Base-by-base conservation (phyloP, 495 filamentous ascomycete genomes). In the Pyronema domesticum region DNA sequence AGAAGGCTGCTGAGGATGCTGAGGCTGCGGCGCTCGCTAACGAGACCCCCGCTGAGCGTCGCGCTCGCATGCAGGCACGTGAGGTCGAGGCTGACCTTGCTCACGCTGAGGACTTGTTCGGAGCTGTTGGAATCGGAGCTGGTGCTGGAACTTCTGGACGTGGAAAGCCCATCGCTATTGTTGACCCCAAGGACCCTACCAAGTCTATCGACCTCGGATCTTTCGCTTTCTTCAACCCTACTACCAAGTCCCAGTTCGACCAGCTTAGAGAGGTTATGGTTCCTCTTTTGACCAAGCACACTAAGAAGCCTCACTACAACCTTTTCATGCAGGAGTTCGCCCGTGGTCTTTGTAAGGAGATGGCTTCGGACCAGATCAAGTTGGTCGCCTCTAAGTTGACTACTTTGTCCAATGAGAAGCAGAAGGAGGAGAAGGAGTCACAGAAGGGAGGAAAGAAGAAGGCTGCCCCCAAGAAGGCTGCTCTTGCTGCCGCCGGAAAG, bases 371-470 rank as follows among this genome's bases (percentile, higher is more conserved):
- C 53, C 86, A 96, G 70, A 87, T 95, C 65, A 94, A 94, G 79
- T 95, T 95, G 75, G 77, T 95, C 55, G 78, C 86, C 3, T 89
- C 81, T 70, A 76, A 77, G 33, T 68, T 96, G 64, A 89, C 87
- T 17, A 81, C 83, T 9, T 73, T 94, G 47, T 75, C 85, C 61
- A 99, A 99, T 64, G 93, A 99, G 78, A 95, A 91, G 77, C 85
- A 95, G 86, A 93, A 86, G 74, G 91, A 95, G 70, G 93, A 99
- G 78, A 94, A 95, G 74, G 77, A 80, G 10, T 80, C 85, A 3
- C 89, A 95, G 59, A 96, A 95, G 75, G 84, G 85, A 19, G 85
- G 80, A 57, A 96, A 95, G 82, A 99, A 96, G 77, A 82, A 72
- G 56, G 85, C 85, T 8, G 83, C 83, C 42, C 95, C 95, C 79